These are phyloP conservation scores for Ophiocordyceps polyrhachis-furcata DNA, from an alignment of 2,329 filamentous ascomycete genomes.

Conservation along the genomic window DNA sequence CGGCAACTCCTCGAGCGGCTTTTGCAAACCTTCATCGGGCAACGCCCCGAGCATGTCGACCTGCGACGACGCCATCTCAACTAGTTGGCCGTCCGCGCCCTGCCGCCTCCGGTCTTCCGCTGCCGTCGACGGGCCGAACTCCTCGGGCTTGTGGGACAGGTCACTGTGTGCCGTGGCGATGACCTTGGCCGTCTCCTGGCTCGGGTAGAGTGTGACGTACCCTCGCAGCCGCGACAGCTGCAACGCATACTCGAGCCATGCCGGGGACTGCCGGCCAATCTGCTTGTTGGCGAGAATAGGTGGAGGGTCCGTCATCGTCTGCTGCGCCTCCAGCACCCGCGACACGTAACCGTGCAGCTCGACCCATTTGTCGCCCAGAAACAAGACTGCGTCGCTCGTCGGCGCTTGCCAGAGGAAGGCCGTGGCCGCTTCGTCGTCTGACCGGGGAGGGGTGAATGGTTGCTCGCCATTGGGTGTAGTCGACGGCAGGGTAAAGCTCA, in stretches of 20 bases:
- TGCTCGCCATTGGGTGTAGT: constrained; percentile 41
- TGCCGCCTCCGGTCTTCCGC: constrained; percentile 1
- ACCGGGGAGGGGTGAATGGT: constrained; percentile 28
- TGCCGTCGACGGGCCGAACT: constrained; percentile 21
- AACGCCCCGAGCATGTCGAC: constrained; percentile 29
- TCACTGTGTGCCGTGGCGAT: constrained; percentile 66
- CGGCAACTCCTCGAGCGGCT: constrained; percentile 29
- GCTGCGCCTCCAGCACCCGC: constrained; percentile 32
- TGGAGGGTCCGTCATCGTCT: constrained; percentile 15
- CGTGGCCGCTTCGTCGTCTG: constrained; percentile 15
- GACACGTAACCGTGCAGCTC: constrained; percentile 70
- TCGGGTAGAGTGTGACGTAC: constrained; percentile 67
- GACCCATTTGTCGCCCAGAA: constrained; percentile 72
- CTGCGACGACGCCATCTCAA: constrained; percentile 15
- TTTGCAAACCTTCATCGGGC: constrained; percentile 23
- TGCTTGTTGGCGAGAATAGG: constrained; percentile 30
- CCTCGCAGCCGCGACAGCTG: constrained; percentile 59
- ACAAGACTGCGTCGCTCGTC: constrained; percentile 61
- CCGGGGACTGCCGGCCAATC: constrained; percentile 49
- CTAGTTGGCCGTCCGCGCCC: constrained; percentile 3
- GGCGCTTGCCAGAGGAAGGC: constrained; percentile 77
- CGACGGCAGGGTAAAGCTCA: constrained; percentile 60
- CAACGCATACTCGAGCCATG: constrained; percentile 63
- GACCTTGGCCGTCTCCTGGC: constrained; percentile 29
- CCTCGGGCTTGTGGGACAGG: constrained; percentile 54